Evolutionary conservation across 257 asterid genomes (phyloP), one percentile per base, ranked within the genome.

Genomic region (Coffea eugenioides): DNA sequence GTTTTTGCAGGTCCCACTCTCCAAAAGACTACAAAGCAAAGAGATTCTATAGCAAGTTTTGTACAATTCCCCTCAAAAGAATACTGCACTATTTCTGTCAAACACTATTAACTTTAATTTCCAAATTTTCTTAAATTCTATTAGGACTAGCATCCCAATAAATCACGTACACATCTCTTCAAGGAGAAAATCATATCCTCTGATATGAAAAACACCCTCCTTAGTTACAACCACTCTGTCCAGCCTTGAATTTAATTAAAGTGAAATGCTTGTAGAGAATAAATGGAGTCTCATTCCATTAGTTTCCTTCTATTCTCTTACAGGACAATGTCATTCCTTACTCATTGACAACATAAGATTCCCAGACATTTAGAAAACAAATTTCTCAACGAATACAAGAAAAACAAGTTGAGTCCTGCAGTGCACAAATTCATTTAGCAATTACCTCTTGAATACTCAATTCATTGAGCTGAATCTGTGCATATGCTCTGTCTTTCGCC

Each of bases 401-500:
- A 56, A 12, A 79, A 27, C 36, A 41, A 12, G 8, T 70, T 18
- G 6, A 36, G 23, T 67, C 61, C 71, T 65, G 51, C 41, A 51
- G 52, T 52, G 18, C 49, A 74, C 56, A 54, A 54, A 54, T 41
- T 10, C 6, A 34, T 68, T 59, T 8, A 67, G 71, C 69, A 77
- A 68, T 78, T 86, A 91, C 96, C 92, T 91, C 91, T 54, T 84
- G 88, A 77, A 91, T 88, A 80, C 86, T 88, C 88, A 90, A 85
- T 83, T 90, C 90, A 83, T 90, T 94, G 79, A 91, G 96, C 77
- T 77, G 90, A 81, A 91, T 81, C 80, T 88, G 94, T 11, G 91
- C 88, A 74, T 91, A 91, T 41, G 88, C 89, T 84, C 85, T 88
- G 88, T 88, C 94, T 83, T 90, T 91, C 78, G 94, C 94, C 91